Evolutionary conservation across 2,329 filamentous ascomycete species (phyloP).

Genomic region (Stenocarpella maydis): DNA sequence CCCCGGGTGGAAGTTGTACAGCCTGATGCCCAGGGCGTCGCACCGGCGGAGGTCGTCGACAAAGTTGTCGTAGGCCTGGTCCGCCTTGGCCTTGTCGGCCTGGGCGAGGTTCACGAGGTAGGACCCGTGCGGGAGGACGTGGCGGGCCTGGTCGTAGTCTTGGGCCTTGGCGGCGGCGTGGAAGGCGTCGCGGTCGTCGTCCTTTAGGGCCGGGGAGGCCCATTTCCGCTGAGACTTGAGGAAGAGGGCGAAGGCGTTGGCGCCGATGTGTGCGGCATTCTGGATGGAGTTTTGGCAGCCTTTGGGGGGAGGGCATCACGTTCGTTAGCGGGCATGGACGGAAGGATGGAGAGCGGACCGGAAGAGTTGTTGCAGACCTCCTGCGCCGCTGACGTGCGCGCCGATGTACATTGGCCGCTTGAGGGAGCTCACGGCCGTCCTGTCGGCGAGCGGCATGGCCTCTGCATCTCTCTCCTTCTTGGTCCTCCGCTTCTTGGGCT

Average conservation of each 20-base stretch:
- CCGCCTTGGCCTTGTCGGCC: slow-evolving; percentile 78
- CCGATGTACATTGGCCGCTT: slow-evolving; percentile 82
- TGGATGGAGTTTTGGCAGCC: slow-evolving; percentile 88
- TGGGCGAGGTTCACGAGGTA: slow-evolving; percentile 97
- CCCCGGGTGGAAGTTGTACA: slow-evolving; percentile 99
- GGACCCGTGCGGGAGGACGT: slow-evolving; percentile 90
- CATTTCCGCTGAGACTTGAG: slow-evolving; percentile 97
- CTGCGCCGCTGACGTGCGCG: slow-evolving; percentile 89
- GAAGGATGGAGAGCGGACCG: neutral
- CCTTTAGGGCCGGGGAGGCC: slow-evolving; percentile 79
- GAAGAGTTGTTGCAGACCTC: slow-evolving; percentile 62
- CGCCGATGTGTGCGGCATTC: slow-evolving; percentile 83
- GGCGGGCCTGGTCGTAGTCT: slow-evolving; percentile 73
- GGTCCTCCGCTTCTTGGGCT: slow-evolving; percentile 54
- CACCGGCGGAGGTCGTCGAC: slow-evolving; percentile 88
- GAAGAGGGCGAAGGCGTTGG: slow-evolving; percentile 93
- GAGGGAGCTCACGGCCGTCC: slow-evolving; percentile 70
- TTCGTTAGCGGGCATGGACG: slow-evolving; percentile 13
- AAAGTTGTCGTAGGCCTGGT: slow-evolving; percentile 86
- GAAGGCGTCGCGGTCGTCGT: slow-evolving; percentile 75
- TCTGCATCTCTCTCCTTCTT: slow-evolving; percentile 51
- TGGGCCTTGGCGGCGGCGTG: slow-evolving; percentile 72
- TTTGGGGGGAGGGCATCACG: slow-evolving; percentile 45
- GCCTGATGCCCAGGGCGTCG: slow-evolving; percentile 81
- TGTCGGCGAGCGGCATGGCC: slow-evolving; percentile 69